Evolutionary conservation across 768 basidiomycete genomes (phyloP), one percentile per base, ranked within the genome.

Genomic region (Agaricus blazei): DNA sequence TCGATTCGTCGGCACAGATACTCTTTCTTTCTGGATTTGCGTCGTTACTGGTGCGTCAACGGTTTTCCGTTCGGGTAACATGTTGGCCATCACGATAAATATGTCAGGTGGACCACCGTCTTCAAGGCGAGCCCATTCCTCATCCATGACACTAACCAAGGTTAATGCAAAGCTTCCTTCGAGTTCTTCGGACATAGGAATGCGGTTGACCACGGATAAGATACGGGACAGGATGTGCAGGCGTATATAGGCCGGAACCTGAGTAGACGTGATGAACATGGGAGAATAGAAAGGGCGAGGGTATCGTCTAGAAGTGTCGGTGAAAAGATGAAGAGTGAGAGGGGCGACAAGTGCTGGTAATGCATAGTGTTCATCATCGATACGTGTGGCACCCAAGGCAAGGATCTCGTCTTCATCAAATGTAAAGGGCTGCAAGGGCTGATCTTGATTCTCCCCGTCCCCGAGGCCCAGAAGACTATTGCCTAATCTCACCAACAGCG

Each of bases 211-310:
- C 9, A 76, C 79, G 4, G 66, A 51, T n/a, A 93, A 73, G 19
- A 93, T 72, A 26, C 72, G 72, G 3, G 84, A 79, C 34, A 91
- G 76, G n/a, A 97, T 77, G 64, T 95, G 85, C 3, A 96, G 79
- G 23, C 91, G 84, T 53, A 95, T 73, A 67, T 96, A 96, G 1
- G 91, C 80, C 0, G 94, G 81, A 3, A 87, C 74, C 1, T 81
- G 78, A 0, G 71, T 64, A 1, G 90, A 92, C 1, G 85, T 79
- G 51, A 96, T 65, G 65, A 87, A 96, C 70, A 94, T 81, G 0
- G 90, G 82, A 0, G 85, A 80, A 54, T 83, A 80, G 23, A 68
- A 70, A 64, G 73, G 63, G 59, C 77, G 56, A 62, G 77, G 63
- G 68, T 80, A 67, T 0, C 67, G 67, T 24, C 78, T 76, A 23